A percentile compares a stretch with the other conserved stretches of the same genome.
phyloP scores from a whole-genome alignment of 192 early-diverging fungal genomes.

The Backusella sp. region DNA sequence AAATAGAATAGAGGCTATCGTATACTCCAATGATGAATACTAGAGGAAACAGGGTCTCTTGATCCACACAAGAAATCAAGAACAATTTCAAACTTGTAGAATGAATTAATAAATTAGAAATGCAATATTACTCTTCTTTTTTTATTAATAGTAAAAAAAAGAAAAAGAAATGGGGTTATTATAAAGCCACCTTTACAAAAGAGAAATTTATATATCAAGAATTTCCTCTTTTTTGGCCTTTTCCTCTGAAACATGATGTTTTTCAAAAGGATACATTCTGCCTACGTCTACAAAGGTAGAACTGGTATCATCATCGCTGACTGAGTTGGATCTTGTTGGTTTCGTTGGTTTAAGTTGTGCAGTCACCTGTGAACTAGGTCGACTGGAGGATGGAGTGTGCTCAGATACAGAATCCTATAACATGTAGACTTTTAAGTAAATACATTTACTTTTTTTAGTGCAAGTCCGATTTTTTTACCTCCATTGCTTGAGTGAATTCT shows the following conservation, averaged over 20 bases:
- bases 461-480: constrained; percentile 22
- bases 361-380: not conserved
- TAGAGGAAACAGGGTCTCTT: too few species aligned
- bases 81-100: too few species aligned
- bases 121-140: not conserved
- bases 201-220: not conserved
- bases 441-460: not conserved
- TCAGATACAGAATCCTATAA: constrained; percentile 12
- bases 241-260: not conserved
- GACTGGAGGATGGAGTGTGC: not conserved
- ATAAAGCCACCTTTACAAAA: not conserved
- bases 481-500: constrained; percentile 42
- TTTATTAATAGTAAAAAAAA: not conserved
- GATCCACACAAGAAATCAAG: too few species aligned
- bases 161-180: not conserved
- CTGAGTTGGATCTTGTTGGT: not conserved
- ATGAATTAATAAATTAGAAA: too few species aligned
- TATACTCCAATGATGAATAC: too few species aligned
- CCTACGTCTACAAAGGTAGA: constrained; percentile 31
- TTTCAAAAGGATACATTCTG: constrained; percentile 24
- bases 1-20: too few species aligned
- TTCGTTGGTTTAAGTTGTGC: not conserved
- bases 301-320: constrained; percentile 19
- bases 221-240: not conserved
- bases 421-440: not conserved